Evolutionary conservation across 306 rosid genomes (phyloP), one percentile per base, ranked within the genome.

Genomic region (Glycyrrhiza uralensis): DNA sequence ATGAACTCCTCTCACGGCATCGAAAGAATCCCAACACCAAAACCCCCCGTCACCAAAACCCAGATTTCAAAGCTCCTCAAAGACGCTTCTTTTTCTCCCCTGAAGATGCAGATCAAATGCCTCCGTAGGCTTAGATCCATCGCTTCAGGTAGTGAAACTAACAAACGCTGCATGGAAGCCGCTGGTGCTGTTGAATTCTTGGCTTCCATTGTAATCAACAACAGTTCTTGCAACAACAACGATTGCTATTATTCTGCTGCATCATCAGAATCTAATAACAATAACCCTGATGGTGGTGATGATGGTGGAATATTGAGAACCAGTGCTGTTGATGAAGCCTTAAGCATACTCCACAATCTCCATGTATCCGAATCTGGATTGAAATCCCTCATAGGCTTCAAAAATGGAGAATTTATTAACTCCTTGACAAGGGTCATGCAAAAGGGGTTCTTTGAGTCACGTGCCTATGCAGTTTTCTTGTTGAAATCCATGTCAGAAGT

Each of bases 21-120:
- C 62, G 81, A 94, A 20, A 79, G 97, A 51, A 89, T 94, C 35
- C 98, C 98, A 8, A 91, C 98, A 5, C 98, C 98, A 0, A 94
- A 87, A 47, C 97, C 97, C 1, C 96, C 94, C 0, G 19, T 78
- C 58, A 80, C 28, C 89, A 89, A 79, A 41, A 32, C 42, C 39
- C 88, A 91, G 47, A 82, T 94, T 8, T 19, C 75, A 0, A 91
- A 86, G 55, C 85, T 92, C 24, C 28, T 94, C 61, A 80, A 69
- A n/a, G 84, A 85, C 2, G 84, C 96, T 72, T 68, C 82, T n/a
- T 66, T 18, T 26, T 83, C 96, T 0, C 80, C 84, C 0, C 64
- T 33, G 5, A n/a, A n/a, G n/a, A 82, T 76, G 4, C 81, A 64
- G 12, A 14, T 72, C 8, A 38, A 61, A 4, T 86, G 76, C 33